Evolutionary conservation across 1,139 yeast genomes (phyloP).

Genomic region (Scheffersomyces lignicola): DNA sequence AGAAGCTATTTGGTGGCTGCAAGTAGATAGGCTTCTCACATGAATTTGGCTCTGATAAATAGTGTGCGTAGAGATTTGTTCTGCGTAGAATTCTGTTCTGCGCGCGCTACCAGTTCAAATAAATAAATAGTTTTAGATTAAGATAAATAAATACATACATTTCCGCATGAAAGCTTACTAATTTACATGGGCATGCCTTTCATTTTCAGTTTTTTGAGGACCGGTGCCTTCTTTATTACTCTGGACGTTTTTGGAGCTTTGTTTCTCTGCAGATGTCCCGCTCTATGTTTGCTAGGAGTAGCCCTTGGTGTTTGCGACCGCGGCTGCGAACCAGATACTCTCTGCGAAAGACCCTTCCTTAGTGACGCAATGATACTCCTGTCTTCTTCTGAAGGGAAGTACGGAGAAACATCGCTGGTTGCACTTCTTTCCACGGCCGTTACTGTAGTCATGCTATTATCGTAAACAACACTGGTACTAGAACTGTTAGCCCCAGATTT

Average conservation of each 20-base stretch:
- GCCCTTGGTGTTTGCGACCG: neutral
- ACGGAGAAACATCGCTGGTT: constrained; percentile 11
- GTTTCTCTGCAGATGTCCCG: neutral
- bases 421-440: neutral
- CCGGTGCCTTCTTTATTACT: neutral
- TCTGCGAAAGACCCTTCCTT: neutral
- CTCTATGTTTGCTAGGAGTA: neutral
- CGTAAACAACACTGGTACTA: constrained; percentile 6
- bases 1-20: too few relatives aligned
- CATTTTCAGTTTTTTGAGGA: neutral
- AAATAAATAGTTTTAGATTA: too few relatives aligned
- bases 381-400: constrained; percentile 9
- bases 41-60: too few relatives aligned
- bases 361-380: constrained; percentile 1
- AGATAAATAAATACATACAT: too few relatives aligned
- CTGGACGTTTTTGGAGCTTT: neutral
- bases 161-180: too few relatives aligned
- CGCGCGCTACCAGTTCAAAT: too few relatives aligned
- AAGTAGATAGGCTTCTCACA: too few relatives aligned
- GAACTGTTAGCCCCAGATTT: constrained; percentile 7
- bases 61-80: too few relatives aligned
- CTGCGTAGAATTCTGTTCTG: too few relatives aligned
- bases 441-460: constrained; percentile 1
- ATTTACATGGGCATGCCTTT: constrained; percentile 1
- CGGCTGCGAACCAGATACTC: neutral